Evolutionary conservation across 2,329 filamentous ascomycete genomes (phyloP), one percentile per base, ranked within the genome.

Genomic region (Beauveria bassiana): DNA sequence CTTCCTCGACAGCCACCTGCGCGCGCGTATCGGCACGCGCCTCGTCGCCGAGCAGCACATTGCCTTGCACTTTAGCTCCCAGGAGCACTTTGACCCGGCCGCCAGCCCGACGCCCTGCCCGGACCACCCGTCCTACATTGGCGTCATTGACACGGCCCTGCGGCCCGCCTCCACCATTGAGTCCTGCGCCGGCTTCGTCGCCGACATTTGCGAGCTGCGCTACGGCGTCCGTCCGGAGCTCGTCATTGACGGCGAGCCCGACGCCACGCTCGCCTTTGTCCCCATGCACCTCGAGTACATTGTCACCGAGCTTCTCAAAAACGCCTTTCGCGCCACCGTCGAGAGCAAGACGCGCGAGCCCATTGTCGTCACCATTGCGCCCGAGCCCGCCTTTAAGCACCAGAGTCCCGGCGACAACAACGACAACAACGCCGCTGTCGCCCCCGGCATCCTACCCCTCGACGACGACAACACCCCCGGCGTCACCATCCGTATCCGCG

Each of bases 241-340:
- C 69, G 77, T 87, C 52, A 88, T 99, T 68, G 89, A 93, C 66
- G 95, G 95, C 65, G 88, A 96, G 71, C 87, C 89, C 0, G 87
- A 89, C 57, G 91, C 93, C n/a, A 88, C 86, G 0, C 96, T 99
- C 70, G 92, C 93, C 22, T 95, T 96, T 70, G 88, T 99, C 9
- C 95, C 95, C 16, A 95, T 96, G 72, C 95, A 99, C 73, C 83
- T 99, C 26, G 93, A 98, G 75, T 99, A 99, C 74, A 97, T 99
- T 66, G 85, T 97, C 65, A 99, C 93, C 0, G 95, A 99, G 74
- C 82, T 99, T 1, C 82, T 99, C 62, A 99, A 99, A 75, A 99
- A 99, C 70, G 91, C 93, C 1, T 99, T 98, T 77, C 86, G 95
- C 49, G 93, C 95, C 4, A 96, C 91, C 0, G 87, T 98, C 10